Evolutionary conservation across 768 basidiomycete genomes (phyloP), one percentile per base, ranked within the genome.

Genomic region (Erythrobasidium yunnanense): DNA sequence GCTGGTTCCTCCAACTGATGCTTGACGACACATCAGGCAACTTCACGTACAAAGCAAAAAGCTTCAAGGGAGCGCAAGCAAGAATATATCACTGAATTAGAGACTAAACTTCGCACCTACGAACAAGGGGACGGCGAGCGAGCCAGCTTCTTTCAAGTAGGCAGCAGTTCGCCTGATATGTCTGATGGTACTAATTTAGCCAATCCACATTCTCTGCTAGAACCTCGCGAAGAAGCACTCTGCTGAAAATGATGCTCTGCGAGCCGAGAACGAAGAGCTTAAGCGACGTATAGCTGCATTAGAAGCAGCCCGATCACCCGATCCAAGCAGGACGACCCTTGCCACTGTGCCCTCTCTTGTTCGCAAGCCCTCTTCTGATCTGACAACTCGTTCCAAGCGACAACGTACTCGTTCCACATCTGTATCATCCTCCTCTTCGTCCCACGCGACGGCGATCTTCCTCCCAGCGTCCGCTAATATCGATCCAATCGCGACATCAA

Each of bases 31-130:
- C 20, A 20, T n/a, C 60, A 65, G 67, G 57, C 51, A 25, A 8
- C 47, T 1, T 46, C 23, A 23, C 50, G 51, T 4, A 65, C 60
- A 20, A 65, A 58, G 22, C 67, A 68, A 29, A 55, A 53, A 62
- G 71, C 71, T 2, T 72, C 70, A 51, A 46, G 71, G 25, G 71
- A 72, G 50, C 53, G 71, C 7, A 72, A 70, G 53, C 67, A 71
- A 32, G 68, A 72, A 33, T 70, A 72, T 42, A 67, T 72, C n/a
- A 60, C 63, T 32, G 71, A 72, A 51, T 46, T 72, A 2, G 71
- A 72, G 52, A 66, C 57, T 15, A 69, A 69, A 46, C 65, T 70
- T n/a, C 47, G 57, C 4, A 17, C 17, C 1, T 60, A 60, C 35
- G 67, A 60, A 22, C 35, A 53, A 33, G 38, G 50, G 17, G 67